Base-by-base conservation (phyloP, 768 basidiomycete species). In the Inosperma sp. region DNA sequence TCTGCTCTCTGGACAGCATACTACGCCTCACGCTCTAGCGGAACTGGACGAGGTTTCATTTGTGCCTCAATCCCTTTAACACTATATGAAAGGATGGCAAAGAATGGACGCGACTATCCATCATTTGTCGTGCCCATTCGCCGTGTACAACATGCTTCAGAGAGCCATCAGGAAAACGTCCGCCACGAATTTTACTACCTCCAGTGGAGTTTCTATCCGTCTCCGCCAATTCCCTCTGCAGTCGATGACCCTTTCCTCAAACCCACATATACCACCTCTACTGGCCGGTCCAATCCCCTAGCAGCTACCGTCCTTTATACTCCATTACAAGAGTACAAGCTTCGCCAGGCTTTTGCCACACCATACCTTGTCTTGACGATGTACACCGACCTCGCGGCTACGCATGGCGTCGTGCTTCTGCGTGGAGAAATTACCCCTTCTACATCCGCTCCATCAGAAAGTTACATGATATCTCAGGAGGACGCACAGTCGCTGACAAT, bases 301-400 rank as follows among this genome's bases (percentile, higher is more conserved):
- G 71, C 69, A 2, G 81, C 93, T 5, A 93, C 93, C 0, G 76
- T 95, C 46, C 75, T 98, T 29, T 95, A 95, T 73, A 93, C 96
- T 0, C 89, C 94, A 2, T 75, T 98, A 35, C 85, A 88, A 57
- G 95, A 97, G 70, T 99, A 91, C 79, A 95, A 96, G 67, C 68
- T 82, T 50, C 83, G 87, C 33, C 77, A 78, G 46, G 77, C 85
- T 14, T 97, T 86, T 65, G 88, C 96, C 6, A 93, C 92, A 4
- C 94, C 95, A 1, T 89, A 92, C 63, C 76, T 99, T 21, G 87
- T 88, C 19, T 61, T 97, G 31, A 97, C 94, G 4, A 82, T 90
- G 66, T 97, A 98, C 68, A 86, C 94, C 43, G 94, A 98, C 60
- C 71, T 99, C 5, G 81, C 84, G 2, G 66, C 77, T 22, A 83